Evolutionary conservation across 345 rosid species (phyloP), one percentile per base, ranked within the genome.

Genomic region (Brassica nigra): DNA sequence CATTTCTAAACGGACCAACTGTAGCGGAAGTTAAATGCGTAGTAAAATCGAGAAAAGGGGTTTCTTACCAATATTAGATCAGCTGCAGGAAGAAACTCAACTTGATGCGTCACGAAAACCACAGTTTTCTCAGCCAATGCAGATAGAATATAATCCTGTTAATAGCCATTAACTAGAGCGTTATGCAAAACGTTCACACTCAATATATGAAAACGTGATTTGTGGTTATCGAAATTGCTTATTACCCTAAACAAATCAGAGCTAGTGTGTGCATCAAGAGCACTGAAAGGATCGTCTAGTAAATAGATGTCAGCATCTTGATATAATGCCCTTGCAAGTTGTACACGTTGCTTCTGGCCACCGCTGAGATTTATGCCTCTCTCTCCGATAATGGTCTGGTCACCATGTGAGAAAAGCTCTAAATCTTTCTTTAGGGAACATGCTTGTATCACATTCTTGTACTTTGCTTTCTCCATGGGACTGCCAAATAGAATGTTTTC

Each of bases 201-300:
- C 66, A 71, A 15, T 61, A 36, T 44, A 36, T 62, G 15, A 63
- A 62, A 72, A 37, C 1, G 4, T 47, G 11, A 62, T 11, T 15
- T 33, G 42, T 36, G 30, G 42, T 34, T 34, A 30, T 16, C 27
- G 6, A 27, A 34, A 59, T 18, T 28, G 77, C 67, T 83, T 78
- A 66, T 93, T 82, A 96, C 99, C 95, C 90, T 89, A 85, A 96
- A 96, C 82, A 96, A 78, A 49, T 96, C 99, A 69, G 99, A 91
- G 79, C 99, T 90, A 2, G 99, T 96, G 72, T 96, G 99, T 20
- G 98, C 99, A 87, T 96, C 99, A 79, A 96, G 97, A 65, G 99
- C 99, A 86, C 99, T 96, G 82, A 96, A 96, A 64, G 99, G 99
- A 77, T 96, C 99, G 78, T 96, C 99, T 62, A 96, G 97, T 73